These are phyloP conservation scores for Gloeopeniophorella convolvens DNA, from an alignment of 768 basidiomycete genomes.

Conservation along the genomic window DNA sequence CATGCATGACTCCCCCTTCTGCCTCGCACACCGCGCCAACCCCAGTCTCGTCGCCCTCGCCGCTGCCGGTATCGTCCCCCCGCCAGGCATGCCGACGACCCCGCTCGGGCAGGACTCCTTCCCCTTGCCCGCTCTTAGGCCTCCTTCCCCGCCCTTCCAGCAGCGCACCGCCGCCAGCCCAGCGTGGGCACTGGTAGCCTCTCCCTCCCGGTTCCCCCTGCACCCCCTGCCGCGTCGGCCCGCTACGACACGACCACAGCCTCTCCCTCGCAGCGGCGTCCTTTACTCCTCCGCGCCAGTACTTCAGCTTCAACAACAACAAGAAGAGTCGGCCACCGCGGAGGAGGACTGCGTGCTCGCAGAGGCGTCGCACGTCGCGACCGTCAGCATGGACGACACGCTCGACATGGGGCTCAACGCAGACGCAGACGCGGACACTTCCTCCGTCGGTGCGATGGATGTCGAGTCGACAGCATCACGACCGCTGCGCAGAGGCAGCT, in stretches of 20 bases:
- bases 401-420: slow-evolving; percentile 23
- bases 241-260: slow-evolving; percentile 64
- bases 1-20: too few relatives aligned
- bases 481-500: slow-evolving; percentile 44
- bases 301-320: slow-evolving; percentile 27
- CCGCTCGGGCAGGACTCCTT: slow-evolving; percentile 55
- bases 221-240: slow-evolving; percentile 28
- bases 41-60: slow-evolving; percentile 61
- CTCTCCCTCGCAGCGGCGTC: slow-evolving; percentile 64
- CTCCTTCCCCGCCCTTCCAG: slow-evolving; percentile 34
- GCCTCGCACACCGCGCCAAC: too few relatives aligned
- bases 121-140: slow-evolving; percentile 41
- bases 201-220: slow-evolving; percentile 39
- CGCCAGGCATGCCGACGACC: slow-evolving; percentile 49
- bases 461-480: slow-evolving; percentile 34
- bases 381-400: slow-evolving; percentile 13
- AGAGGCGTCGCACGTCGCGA: slow-evolving; percentile 14
- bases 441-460: slow-evolving; percentile 30
- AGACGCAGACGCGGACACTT: too few relatives aligned
- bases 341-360: too few relatives aligned
- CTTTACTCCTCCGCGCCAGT: slow-evolving; percentile 33
- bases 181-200: slow-evolving; percentile 70
- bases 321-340: slow-evolving; percentile 16
- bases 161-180: slow-evolving; percentile 55
- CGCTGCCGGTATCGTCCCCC: slow-evolving; percentile 52